phyloP scores from a whole-genome alignment of 2,329 filamentous ascomycete genomes.

The Trichophyton rubrum region DNA sequence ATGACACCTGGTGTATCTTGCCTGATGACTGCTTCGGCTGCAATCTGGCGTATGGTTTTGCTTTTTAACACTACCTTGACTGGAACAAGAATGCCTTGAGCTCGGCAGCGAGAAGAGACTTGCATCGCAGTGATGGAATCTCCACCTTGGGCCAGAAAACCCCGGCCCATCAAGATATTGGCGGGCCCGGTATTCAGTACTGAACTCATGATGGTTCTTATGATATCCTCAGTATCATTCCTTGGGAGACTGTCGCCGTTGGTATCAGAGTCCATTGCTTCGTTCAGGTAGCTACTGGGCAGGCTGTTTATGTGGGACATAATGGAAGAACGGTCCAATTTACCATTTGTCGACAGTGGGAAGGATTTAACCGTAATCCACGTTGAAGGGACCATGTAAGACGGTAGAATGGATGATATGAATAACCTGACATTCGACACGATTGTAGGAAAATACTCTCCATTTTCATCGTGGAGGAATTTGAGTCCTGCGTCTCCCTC shows the following conservation, averaged over 20 bases:
- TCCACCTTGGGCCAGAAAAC: conserved; percentile 17
- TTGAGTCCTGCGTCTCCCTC: neutral
- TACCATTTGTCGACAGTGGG: conserved; percentile 8
- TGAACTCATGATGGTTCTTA: neutral
- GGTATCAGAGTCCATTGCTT: neutral
- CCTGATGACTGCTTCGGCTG: neutral
- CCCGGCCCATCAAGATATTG: neutral
- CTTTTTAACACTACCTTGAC: conserved; percentile 2
- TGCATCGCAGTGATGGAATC: conserved; percentile 30
- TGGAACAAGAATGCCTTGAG: neutral
- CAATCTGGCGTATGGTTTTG: neutral
- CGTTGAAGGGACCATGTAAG: conserved; percentile 12
- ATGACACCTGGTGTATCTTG: neutral
- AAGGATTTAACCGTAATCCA: conserved; percentile 10
- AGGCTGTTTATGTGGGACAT: neutral
- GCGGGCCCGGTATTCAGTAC: neutral
- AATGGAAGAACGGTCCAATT: conserved; percentile 8
- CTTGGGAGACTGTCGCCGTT: neutral
- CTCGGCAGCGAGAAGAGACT: neutral
- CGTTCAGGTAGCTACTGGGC: neutral
- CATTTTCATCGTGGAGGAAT: neutral
- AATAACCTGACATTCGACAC: neutral
- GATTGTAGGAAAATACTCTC: neutral
- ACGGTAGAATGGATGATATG: conserved; percentile 4
- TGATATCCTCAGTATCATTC: neutral